Percentiles rank a stretch among this genome's conserved stretches.
phyloP scores from a whole-genome alignment of 2,329 filamentous ascomycete genomes.

The Ophiocordyceps camponoti-leonardi region DNA sequence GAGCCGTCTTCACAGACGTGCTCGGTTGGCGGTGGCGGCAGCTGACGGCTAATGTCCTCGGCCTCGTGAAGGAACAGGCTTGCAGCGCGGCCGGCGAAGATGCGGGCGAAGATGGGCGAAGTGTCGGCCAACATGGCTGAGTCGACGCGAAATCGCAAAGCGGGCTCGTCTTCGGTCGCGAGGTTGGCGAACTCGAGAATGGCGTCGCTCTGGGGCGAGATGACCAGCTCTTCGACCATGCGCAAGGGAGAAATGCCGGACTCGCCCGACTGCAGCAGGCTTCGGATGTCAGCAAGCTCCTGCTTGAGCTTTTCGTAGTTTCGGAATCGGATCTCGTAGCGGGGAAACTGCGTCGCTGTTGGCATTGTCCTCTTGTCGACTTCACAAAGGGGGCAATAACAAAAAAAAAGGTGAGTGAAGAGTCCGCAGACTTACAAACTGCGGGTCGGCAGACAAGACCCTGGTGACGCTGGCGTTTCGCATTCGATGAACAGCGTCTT shows the following conservation, averaged over 20 bases:
- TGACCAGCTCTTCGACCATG: slow-evolving; percentile 22
- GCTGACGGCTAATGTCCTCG: slow-evolving; percentile 16
- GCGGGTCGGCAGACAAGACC: slow-evolving; percentile 24
- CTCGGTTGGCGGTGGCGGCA: slow-evolving; percentile 16
- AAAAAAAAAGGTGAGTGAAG: no score
- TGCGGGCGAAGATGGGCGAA: slow-evolving; percentile 32
- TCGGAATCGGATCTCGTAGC: slow-evolving; percentile 28
- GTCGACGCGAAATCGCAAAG: slow-evolving; percentile 31
- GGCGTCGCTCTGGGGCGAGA: slow-evolving; percentile 27
- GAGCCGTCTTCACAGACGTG: slow-evolving; percentile 24
- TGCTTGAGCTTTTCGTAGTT: slow-evolving; percentile 27
- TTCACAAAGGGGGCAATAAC: no score
- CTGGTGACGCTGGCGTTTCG: slow-evolving; percentile 25
- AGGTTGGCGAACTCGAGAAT: slow-evolving; percentile 34
- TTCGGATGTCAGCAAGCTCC: slow-evolving; percentile 21
- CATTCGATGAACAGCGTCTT: slow-evolving; percentile 25
- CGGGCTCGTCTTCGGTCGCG: slow-evolving; percentile 18
- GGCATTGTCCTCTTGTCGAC: no score
- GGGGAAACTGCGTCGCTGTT: slow-evolving; percentile 14
- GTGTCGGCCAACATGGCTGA: slow-evolving; percentile 31
- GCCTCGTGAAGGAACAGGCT: slow-evolving; percentile 17
- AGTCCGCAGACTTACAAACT: slow-evolving; percentile 12
- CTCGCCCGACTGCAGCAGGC: slow-evolving; percentile 22
- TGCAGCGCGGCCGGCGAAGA: slow-evolving; percentile 20
- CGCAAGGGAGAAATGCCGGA: slow-evolving; percentile 22